Evolutionary conservation across 1,139 yeast genomes (phyloP).

Genomic region (Citeromyces hawaiiensis): DNA sequence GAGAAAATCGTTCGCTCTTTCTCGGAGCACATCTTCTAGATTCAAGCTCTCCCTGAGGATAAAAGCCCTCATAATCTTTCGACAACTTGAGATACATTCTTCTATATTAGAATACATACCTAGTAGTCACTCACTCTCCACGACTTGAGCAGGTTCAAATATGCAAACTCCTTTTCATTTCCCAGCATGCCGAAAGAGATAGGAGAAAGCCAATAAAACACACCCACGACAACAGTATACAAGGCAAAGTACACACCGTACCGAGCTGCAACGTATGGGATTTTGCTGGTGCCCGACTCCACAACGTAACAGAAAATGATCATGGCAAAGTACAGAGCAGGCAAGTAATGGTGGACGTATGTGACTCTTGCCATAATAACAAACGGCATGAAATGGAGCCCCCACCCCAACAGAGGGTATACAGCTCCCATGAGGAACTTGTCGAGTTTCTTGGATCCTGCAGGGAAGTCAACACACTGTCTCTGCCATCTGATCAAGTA

Average conservation of each 20-base stretch:
- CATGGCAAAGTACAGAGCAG: slow-evolving; percentile 93
- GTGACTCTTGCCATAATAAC: slow-evolving; percentile 95
- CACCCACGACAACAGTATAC: slow-evolving; percentile 45
- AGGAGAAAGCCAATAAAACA: slow-evolving; percentile 64
- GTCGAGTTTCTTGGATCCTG: slow-evolving; percentile 4
- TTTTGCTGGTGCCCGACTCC: slow-evolving; percentile 42
- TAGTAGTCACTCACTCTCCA: slow-evolving; percentile 43
- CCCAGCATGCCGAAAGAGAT: slow-evolving; percentile 89
- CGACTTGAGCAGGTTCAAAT: slow-evolving; percentile 61
- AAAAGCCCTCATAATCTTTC: too few species aligned
- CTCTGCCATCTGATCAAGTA: slow-evolving; percentile 88
- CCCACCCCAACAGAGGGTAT: slow-evolving; percentile 90
- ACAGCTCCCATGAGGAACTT: slow-evolving; percentile 66
- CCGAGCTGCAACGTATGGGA: slow-evolving; percentile 20
- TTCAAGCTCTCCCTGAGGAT: too few species aligned
- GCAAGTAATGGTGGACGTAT: slow-evolving; percentile 92
- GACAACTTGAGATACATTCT: too few species aligned
- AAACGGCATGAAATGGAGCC: slow-evolving; percentile 83
- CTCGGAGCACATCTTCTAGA: too few species aligned
- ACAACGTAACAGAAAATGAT: slow-evolving; percentile 64
- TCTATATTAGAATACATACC: too few species aligned
- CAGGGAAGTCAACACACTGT: slow-evolving; percentile 60
- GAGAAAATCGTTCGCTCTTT: too few species aligned
- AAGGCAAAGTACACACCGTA: slow-evolving; percentile 27
- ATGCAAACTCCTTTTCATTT: slow-evolving; percentile 47